Evolutionary conservation across 305 asterid species (phyloP).

Genomic region (Rubia peregrina): DNA sequence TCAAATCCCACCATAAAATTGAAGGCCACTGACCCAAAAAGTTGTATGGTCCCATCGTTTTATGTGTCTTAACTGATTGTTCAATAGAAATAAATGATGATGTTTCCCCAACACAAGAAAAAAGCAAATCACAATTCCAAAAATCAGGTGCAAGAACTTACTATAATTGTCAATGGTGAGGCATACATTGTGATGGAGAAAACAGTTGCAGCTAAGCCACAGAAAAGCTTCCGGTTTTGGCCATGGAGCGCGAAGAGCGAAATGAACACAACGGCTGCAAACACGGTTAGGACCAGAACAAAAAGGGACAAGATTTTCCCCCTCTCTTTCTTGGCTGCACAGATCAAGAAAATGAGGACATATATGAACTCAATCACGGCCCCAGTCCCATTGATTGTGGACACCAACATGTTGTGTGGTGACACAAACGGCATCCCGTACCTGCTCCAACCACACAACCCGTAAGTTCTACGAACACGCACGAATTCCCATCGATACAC

Average conservation of each 20-base stretch:
- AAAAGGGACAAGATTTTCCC: conserved; percentile 44
- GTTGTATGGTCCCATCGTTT: conserved; percentile 3
- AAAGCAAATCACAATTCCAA: background rate
- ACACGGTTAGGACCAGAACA: conserved; percentile 30
- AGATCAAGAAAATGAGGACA: conserved; percentile 48
- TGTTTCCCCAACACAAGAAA: no score
- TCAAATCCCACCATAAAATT: background rate
- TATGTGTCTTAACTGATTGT: background rate
- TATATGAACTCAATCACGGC: conserved; percentile 49
- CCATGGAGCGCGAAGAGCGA: conserved; percentile 60
- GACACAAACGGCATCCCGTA: conserved; percentile 78
- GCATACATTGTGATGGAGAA: conserved; percentile 81
- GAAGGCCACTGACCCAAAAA: background rate
- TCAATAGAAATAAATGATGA: background rate
- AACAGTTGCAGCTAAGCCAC: conserved; percentile 60
- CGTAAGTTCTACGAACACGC: no score
- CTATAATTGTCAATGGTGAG: conserved; percentile 69
- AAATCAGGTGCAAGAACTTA: conserved; percentile 23
- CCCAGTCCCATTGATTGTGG: conserved; percentile 61
- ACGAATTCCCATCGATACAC: no score
- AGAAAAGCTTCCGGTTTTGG: conserved; percentile 45
- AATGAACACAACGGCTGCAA: conserved; percentile 40
- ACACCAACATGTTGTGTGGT: conserved; percentile 58
- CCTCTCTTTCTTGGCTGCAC: conserved; percentile 59
- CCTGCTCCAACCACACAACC: conserved; percentile 28